Percentiles rank a stretch among this genome's conserved stretches.
phyloP scores from a whole-genome alignment of 352 stramenopile species.

The Peronospora destructor region DNA sequence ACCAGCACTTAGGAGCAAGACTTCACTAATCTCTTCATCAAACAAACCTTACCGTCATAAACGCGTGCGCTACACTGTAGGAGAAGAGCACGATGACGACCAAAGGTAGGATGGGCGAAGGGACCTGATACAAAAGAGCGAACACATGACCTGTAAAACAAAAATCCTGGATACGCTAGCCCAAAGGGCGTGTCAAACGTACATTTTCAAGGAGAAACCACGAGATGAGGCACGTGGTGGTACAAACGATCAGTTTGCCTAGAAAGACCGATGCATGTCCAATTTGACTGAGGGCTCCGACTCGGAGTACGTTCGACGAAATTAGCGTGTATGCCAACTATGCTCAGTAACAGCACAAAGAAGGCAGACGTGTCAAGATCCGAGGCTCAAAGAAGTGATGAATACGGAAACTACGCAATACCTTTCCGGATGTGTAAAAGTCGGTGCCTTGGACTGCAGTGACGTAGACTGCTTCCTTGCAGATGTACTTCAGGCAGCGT shows the following conservation, averaged over 20 bases:
- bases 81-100: conserved; percentile 63
- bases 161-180: not conserved
- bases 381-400: too few species aligned
- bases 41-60: conserved; percentile 55
- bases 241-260: conserved; percentile 73
- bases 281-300: conserved; percentile 62
- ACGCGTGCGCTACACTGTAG: conserved; percentile 70
- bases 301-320: conserved; percentile 58
- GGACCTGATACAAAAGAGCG: conserved; percentile 23
- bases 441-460: conserved; percentile 72
- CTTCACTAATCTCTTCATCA: not conserved
- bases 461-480: conserved; percentile 76
- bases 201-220: conserved; percentile 72
- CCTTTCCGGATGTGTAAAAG: conserved; percentile 74
- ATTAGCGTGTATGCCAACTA: conserved; percentile 63
- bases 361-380: conserved; percentile 1
- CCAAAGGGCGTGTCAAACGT: conserved; percentile 9
- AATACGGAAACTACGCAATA: conserved; percentile 9
- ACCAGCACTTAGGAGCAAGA: conserved; percentile 1
- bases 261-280: conserved; percentile 61
- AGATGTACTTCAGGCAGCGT: conserved; percentile 77
- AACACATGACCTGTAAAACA: conserved; percentile 4
- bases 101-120: conserved; percentile 59
- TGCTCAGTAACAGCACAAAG: not conserved
- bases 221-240: conserved; percentile 51